Evolutionary conservation across 768 basidiomycete species (phyloP).

Genomic region (Podaxis pistillaris): DNA sequence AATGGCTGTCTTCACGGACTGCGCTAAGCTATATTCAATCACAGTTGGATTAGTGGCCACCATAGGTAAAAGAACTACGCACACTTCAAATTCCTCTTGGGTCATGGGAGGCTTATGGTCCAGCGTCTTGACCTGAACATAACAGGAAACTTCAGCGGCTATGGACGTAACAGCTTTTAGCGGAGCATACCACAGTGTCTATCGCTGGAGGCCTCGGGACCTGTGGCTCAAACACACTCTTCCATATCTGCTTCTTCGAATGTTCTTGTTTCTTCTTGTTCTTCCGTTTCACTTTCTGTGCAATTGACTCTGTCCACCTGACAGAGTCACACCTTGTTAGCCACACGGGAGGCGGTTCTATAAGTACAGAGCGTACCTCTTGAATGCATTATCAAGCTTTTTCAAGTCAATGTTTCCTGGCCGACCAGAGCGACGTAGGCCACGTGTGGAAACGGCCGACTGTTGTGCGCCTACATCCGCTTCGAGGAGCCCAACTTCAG

Average conservation of each 20-base stretch:
- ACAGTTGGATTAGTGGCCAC: slow-evolving; percentile 1
- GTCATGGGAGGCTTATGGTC: slow-evolving; percentile 80
- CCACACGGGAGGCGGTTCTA: background rate
- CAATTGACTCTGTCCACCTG: slow-evolving; percentile 86
- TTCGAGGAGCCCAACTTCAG: slow-evolving; percentile 32
- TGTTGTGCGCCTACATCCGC: slow-evolving; percentile 17
- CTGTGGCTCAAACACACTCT: slow-evolving; percentile 76
- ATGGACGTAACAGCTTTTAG: slow-evolving; percentile 24
- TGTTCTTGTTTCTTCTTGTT: slow-evolving; percentile 66
- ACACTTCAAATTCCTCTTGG: slow-evolving; percentile 70
- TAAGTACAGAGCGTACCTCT: slow-evolving; percentile 45
- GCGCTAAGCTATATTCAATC: slow-evolving; percentile 46
- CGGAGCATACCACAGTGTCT: slow-evolving; percentile 23
- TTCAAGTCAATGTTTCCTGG: slow-evolving; percentile 76
- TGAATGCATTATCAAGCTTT: slow-evolving; percentile 81
- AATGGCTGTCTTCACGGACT: slow-evolving; percentile 69
- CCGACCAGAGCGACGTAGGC: slow-evolving; percentile 36
- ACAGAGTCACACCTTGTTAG: background rate
- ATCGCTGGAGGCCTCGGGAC: slow-evolving; percentile 31
- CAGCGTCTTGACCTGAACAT: slow-evolving; percentile 65
- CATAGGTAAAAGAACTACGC: slow-evolving; percentile 25
- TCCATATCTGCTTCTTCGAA: slow-evolving; percentile 71
- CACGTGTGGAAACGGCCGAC: slow-evolving; percentile 24
- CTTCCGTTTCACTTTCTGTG: slow-evolving; percentile 81
- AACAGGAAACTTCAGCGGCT: slow-evolving; percentile 10